Base-by-base conservation (phyloP, 106 monocot species). In the Agapanthus africanus region DNA sequence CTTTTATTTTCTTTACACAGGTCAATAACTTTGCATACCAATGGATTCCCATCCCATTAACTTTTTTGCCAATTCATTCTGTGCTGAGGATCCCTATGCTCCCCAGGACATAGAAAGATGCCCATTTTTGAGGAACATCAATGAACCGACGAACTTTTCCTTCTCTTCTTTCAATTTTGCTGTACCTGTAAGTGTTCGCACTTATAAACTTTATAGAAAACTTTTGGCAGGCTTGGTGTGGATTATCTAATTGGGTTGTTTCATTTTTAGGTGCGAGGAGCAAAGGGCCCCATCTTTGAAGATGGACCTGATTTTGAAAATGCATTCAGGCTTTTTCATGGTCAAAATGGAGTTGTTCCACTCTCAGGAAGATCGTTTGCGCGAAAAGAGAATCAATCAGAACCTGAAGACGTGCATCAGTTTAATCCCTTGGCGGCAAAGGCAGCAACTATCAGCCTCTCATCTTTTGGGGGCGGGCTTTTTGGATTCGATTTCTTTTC, bases 101-200 rank as follows among this genome's bases (percentile, higher is more conserved):
- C 78, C 72, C n/a, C 69, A 80, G 50, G 90, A 77, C 50, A 85
- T 94, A 32, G 82, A 85, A 49, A 87, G 78, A 69, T 94, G 94
- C 77, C 94, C 94, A 22, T 94, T 94, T 69, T 59, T 94, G 78
- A 87, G 90, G 57, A 94, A 94, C 67, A 90, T 94, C 71, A 94
- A 87, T 42, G 87, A 94, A 56, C 87, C 90, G 18, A 94, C 94
- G 37, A 85, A 65, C 15, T 94, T 94, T 75, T 83, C 85, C 22
- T 90, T 87, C 65, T 80, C 87, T 26, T 68, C 80, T 3, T 33
- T 79, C 69, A 65, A 79, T 26, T 87, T 87, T 72, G 76, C 83
- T 65, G 28, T 57, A 35, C 78, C 87, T 41, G 90, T 90, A 72
- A 77, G 80, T 69, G 41, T n/a, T n/a, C n/a, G n/a, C n/a, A n/a